Evolutionary conservation across 495 filamentous ascomycete genomes (phyloP).

Genomic region (Neurospora sp.): DNA sequence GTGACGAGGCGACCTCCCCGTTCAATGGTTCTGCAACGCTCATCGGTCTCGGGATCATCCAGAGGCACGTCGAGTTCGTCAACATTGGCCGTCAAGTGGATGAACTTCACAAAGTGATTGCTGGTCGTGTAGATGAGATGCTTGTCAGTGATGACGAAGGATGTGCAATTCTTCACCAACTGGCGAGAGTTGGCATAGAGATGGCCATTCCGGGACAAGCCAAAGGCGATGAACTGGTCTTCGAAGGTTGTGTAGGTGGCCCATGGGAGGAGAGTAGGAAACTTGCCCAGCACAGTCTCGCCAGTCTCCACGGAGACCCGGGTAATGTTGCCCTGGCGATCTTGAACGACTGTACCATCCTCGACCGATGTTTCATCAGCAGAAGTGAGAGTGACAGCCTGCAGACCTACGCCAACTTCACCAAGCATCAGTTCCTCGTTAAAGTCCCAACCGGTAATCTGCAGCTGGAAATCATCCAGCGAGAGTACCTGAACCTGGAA

Average conservation of each 20-base stretch:
- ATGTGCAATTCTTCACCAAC: conserved; percentile 79
- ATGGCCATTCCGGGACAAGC: conserved; percentile 60
- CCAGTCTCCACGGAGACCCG: neutral
- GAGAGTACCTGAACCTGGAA: conserved; percentile 16
- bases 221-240: conserved; percentile 40
- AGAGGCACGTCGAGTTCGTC: conserved; percentile 68
- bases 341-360: conserved; percentile 23
- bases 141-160: conserved; percentile 68
- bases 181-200: conserved; percentile 67
- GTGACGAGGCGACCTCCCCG: conserved; percentile 78
- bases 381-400: conserved; percentile 10
- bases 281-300: conserved; percentile 2
- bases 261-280: conserved; percentile 45
- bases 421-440: conserved; percentile 9
- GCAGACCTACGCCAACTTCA: conserved; percentile 5
- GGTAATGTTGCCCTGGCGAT: conserved; percentile 26
- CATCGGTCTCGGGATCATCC: conserved; percentile 86
- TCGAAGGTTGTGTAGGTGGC: conserved; percentile 32
- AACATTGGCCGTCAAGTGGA: conserved; percentile 52
- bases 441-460: conserved; percentile 12
- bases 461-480: conserved; percentile 8
- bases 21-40: conserved; percentile 86
- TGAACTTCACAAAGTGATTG: conserved; percentile 85
- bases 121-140: conserved; percentile 89
- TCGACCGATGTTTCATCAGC: neutral